These are phyloP conservation scores for Thalassiosira livingstoniorum DNA, from an alignment of 352 stramenopile genomes.

Conservation along the genomic window DNA sequence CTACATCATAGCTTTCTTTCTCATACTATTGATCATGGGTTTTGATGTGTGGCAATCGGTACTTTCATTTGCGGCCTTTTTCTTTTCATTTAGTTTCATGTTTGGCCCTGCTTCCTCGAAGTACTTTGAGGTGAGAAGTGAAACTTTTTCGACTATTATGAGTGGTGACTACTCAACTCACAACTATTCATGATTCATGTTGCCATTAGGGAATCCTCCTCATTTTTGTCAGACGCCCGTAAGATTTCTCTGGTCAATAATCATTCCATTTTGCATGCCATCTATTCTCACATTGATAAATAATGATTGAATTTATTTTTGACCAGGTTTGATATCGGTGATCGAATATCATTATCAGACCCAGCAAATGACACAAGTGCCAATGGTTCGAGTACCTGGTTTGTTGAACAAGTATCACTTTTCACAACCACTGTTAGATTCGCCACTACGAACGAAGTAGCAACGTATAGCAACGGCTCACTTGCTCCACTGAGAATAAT, in stretches of 20 bases:
- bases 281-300: too few relatives aligned
- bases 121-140: constrained; percentile 49
- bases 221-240: constrained; percentile 74
- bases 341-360: constrained; percentile 66
- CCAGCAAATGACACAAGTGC: constrained; percentile 56
- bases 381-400: constrained; percentile 67
- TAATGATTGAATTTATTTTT: too few relatives aligned
- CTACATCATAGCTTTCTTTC: constrained; percentile 4
- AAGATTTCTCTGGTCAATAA: constrained; percentile 77
- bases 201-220: constrained; percentile 64
- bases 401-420: constrained; percentile 75
- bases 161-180: too few relatives aligned
- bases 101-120: constrained; percentile 66
- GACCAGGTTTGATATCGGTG: constrained; percentile 78
- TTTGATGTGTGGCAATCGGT: constrained; percentile 49
- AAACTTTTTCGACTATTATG: too few relatives aligned
- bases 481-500: constrained; percentile 74
- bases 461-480: constrained; percentile 69
- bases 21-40: constrained; percentile 37
- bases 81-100: constrained; percentile 75
- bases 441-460: constrained; percentile 71
- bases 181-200: constrained; percentile 5
- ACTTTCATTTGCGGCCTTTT: constrained; percentile 55
- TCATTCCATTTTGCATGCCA: too few relatives aligned
- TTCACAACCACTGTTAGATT: constrained; percentile 71